phyloP scores from a whole-genome alignment of 148 eudicot species.

The Amaranthus palmeri region DNA sequence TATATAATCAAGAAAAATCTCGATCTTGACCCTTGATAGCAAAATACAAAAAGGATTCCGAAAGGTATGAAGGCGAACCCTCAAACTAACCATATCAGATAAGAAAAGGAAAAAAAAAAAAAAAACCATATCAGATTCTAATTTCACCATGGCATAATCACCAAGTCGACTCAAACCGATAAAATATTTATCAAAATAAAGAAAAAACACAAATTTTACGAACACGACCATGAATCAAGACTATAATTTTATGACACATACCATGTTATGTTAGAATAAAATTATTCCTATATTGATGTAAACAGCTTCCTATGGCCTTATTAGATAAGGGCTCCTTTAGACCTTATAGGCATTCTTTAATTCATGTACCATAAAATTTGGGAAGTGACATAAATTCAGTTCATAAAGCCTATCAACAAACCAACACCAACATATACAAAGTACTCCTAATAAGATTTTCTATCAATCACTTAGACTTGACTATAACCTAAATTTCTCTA shows the following conservation, averaged over 20 bases:
- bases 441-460: constrained; percentile 4
- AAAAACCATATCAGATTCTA: no score
- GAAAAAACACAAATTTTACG: neutral
- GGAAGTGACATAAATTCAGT: constrained; percentile 35
- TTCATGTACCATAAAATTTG: constrained; percentile 25
- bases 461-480: constrained; percentile 22
- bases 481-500: constrained; percentile 1
- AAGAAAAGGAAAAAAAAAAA: no score
- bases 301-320: constrained; percentile 12
- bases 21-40: no score
- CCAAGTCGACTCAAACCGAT: no score
- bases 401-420: constrained; percentile 16
- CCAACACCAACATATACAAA: constrained; percentile 15
- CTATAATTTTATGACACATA: neutral
- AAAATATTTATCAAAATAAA: neutral
- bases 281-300: constrained; percentile 3
- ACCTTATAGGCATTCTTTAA: constrained; percentile 13
- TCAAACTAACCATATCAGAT: no score
- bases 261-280: neutral
- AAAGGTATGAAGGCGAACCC: no score
- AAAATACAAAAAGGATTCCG: no score
- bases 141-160: no score
- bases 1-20: no score
- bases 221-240: neutral
- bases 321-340: neutral